Conservation (phyloP, 345 rosid species). For the Arabis hirsuta region DNA sequence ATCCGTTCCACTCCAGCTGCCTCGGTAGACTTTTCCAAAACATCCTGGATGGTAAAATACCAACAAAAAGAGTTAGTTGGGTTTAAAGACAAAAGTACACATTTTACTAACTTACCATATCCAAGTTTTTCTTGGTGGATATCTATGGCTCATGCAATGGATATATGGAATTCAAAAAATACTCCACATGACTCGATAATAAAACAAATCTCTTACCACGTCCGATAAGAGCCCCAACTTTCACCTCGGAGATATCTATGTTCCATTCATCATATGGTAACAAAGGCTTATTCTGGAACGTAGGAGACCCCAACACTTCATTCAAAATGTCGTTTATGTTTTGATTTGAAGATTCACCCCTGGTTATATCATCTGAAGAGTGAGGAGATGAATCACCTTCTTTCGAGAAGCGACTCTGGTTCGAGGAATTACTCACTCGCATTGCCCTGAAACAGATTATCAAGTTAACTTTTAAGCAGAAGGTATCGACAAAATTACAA, state of each 20-base stretch:
- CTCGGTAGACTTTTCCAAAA: slow-evolving; percentile 81
- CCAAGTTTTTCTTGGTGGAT: too few species aligned
- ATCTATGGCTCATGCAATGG: too few species aligned
- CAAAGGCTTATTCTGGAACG: slow-evolving; percentile 65
- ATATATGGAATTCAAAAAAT: too few species aligned
- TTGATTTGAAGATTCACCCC: slow-evolving; percentile 44
- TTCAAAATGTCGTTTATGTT: slow-evolving; percentile 59
- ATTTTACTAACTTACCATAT: too few species aligned
- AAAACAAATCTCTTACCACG: slow-evolving; percentile 56
- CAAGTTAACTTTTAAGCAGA: neutral
- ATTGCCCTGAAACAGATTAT: slow-evolving; percentile 63
- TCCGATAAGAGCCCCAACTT: slow-evolving; percentile 76
- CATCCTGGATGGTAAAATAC: slow-evolving; percentile 50
- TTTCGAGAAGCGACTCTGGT: slow-evolving; percentile 62
- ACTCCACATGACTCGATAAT: neutral
- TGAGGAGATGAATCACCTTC: slow-evolving; percentile 72
- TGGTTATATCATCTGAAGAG: slow-evolving; percentile 38
- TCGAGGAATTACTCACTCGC: slow-evolving; percentile 65
- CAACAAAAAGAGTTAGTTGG: neutral
- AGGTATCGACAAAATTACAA: slow-evolving; percentile 1
- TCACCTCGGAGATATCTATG: slow-evolving; percentile 77
- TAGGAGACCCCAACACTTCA: slow-evolving; percentile 67
- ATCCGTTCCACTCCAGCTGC: slow-evolving; percentile 83
- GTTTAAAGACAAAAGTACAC: neutral
- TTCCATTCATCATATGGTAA: slow-evolving; percentile 74